A percentile compares a stretch with the other conserved stretches of the same genome.
Evolutionary conservation across 139 green algal species (phyloP).

Genomic region (Ettlia oleoabundans): DNA sequence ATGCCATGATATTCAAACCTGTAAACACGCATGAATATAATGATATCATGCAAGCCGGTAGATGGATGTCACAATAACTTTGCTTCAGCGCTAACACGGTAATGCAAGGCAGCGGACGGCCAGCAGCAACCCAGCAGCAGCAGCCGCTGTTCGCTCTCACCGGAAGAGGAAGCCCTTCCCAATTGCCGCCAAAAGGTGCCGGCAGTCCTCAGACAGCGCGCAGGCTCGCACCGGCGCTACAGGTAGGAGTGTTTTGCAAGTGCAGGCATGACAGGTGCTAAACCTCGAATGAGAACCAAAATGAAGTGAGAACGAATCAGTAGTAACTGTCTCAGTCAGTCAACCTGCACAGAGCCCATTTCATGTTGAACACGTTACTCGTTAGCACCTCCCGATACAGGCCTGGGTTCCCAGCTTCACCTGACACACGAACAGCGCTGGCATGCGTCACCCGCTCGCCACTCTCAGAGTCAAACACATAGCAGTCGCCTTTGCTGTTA

Average conservation of each 20-base stretch:
- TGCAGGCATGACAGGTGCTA: neutral
- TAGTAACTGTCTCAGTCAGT: neutral
- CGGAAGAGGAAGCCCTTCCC: slow-evolving; percentile 78
- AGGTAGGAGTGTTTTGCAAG: neutral
- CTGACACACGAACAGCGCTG: slow-evolving; percentile 35
- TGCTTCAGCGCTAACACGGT: slow-evolving; percentile 21
- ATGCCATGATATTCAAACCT: slow-evolving; percentile 18
- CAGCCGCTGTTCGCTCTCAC: neutral
- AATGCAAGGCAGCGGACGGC: slow-evolving; percentile 36
- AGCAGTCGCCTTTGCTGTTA: slow-evolving; percentile 56
- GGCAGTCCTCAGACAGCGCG: slow-evolving; percentile 62
- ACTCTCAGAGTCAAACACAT: slow-evolving; percentile 51
- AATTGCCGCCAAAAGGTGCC: slow-evolving; percentile 61
- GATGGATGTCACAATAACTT: neutral
- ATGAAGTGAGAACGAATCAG: neutral
- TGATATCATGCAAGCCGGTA: no score
- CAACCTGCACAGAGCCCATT: neutral
- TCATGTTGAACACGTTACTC: no score
- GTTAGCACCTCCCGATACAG: no score
- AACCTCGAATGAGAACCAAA: neutral
- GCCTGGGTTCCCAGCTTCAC: no score
- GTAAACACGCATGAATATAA: no score
- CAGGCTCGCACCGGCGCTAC: slow-evolving; percentile 55
- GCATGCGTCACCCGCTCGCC: slow-evolving; percentile 48
- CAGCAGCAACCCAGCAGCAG: neutral